Conservation (phyloP, 2,329 filamentous ascomycete species). For the Ophiosphaerella narmari region DNA sequence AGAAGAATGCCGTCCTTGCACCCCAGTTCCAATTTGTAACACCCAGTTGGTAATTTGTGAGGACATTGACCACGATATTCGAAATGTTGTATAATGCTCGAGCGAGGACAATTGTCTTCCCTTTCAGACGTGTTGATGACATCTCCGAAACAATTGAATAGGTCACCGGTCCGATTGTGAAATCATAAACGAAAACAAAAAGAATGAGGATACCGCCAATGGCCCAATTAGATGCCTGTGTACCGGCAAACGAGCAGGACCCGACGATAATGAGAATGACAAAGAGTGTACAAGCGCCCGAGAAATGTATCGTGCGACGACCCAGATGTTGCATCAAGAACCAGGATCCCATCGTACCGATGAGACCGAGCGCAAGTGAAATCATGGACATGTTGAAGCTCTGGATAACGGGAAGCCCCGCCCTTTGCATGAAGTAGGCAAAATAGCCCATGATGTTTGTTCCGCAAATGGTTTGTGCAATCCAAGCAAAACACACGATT, state of each 20-base stretch:
- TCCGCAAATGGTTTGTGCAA: conserved; percentile 51
- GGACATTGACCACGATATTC: conserved; percentile 75
- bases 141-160: conserved; percentile 86
- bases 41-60: conserved; percentile 59
- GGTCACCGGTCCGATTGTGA: conserved; percentile 84
- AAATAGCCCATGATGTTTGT: conserved; percentile 51
- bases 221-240: conserved; percentile 53
- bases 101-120: conserved; percentile 86
- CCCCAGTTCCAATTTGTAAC: conserved; percentile 75
- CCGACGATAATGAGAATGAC: conserved; percentile 77
- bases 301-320: conserved; percentile 74
- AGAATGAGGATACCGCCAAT: conserved; percentile 38
- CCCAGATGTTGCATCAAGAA: conserved; percentile 79
- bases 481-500: conserved; percentile 59
- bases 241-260: conserved; percentile 67
- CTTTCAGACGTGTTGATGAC: conserved; percentile 78
- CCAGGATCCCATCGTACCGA: conserved; percentile 77
- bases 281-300: conserved; percentile 62
- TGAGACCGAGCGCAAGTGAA: conserved; percentile 67
- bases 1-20: conserved; percentile 84
- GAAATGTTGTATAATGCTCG: conserved; percentile 76
- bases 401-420: conserved; percentile 44
- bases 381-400: conserved; percentile 56
- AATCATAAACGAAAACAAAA: conserved; percentile 73
- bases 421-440: background rate